Evolutionary conservation across 108 stramenopile genomes (phyloP), one percentile per base, ranked within the genome.

Genomic region (Discostella stelligeroides): DNA sequence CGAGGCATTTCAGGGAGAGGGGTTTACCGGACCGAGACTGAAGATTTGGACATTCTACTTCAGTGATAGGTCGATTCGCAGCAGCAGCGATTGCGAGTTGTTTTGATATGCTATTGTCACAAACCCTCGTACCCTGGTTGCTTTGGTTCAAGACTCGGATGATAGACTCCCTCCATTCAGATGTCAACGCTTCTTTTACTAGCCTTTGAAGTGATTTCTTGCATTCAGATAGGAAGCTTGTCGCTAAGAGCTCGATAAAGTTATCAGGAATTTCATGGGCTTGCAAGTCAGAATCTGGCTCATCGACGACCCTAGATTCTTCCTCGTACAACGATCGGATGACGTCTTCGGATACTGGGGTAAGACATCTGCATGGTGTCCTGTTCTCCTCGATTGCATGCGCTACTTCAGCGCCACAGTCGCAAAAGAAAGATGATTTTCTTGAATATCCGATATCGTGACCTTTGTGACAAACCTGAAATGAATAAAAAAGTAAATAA

Each of bases 371-470:
- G 75, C 91, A 92, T 0, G 72, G 58, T n/a, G 75, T 71, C 15
- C 88, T 67, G 40, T 70, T 79, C 48, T 76, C 60, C 59, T 74
- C 80, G 6, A 30, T 66, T 17, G 74, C 78, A 41, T 48, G 50
- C 41, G 70, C 75, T 27, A 76, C 76, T 55, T 90, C 86, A 4
- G 89, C 91, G 7, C 89, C 94, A 77, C 94, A 95, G 70, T 95
- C 94, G 59, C 94, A 95, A 78, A 95, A 95, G 69, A 95, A 95
- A 1, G 86, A 88, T 46, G 79, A 81, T 54, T 80, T 82, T 14
- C 94, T 72, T 34, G 90, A 88, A 60, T 95, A 95, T 15, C 83
- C 75, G 4, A 95, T 87, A 49, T 95, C 94, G 64, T 95, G 94
- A 7, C 86, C 94, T 46, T 82, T 63, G 66, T 95, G 94, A 48